Evolutionary conservation across 148 eudicot species (phyloP), one percentile per base, ranked within the genome.

Genomic region (Pouteria glomerata): DNA sequence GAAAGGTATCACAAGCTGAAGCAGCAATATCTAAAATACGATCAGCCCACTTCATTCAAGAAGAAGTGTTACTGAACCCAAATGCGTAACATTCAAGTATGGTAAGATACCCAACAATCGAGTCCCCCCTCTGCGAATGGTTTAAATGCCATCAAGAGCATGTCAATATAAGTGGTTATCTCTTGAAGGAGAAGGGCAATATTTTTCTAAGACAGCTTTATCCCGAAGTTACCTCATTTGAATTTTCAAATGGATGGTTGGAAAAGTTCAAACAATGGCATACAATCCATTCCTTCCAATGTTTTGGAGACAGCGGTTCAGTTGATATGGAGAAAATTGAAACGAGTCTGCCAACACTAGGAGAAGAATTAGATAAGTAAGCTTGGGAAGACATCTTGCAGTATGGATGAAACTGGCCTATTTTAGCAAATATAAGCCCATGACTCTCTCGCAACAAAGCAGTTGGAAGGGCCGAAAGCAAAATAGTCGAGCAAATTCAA

Each of bases 201-300:
- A 27, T 60, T 23, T 60, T 60, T 31, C 31, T 26, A 60, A 23
- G 31, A 18, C 66, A 63, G 6, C 66, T 63, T 39, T 31, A 60
- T 27, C 64, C 14, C 27, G 37, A 60, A 27, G 64, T 11, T 21
- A 60, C 64, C 14, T 60, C 64, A 26, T 60, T 60, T 60, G 35
- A 60, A 27, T 60, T 60, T 60, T 31, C 64, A 60, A 60, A 60
- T 60, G 64, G 33, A 27, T 31, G 33, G 64, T 60, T 60, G 33
- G 64, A 60, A 60, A 60, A 60, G 64, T 60, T 60, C 64, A 60
- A 60, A 31, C 64, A 60, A 60, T 10, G 64, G 31, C 5, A 60
- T 60, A 31, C 64, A 60, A 23, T 60, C 26, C 64, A 26, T 1
- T 26, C 64, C 14, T 60, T 27, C 31, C 12, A 27, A 6, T 11